These are phyloP conservation scores for Bolboschoenus planiculmis DNA, from an alignment of 176 grass and related monocot species.

Conservation along the genomic window DNA sequence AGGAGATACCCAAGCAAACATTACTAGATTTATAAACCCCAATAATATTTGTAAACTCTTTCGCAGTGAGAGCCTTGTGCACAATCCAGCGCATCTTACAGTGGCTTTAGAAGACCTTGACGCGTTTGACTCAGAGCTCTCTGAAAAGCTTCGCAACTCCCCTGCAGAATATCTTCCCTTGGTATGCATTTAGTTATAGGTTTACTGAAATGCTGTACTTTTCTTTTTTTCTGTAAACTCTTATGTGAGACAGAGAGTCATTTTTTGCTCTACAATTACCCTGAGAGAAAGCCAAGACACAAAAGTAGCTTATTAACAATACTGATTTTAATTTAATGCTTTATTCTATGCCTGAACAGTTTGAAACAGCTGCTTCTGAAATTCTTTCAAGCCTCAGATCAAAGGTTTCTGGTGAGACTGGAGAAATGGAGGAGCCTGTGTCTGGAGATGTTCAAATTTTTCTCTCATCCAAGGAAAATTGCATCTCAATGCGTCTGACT, in stretches of 20 bases:
- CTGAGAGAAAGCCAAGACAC: not conserved
- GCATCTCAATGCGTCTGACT: conserved; percentile 71
- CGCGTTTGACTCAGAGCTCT: conserved; percentile 82
- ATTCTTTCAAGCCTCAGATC: conserved; percentile 64
- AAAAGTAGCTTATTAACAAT: not conserved
- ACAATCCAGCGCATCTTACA: conserved; percentile 75
- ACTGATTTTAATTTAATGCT: not conserved
- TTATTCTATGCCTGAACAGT: conserved; percentile 26
- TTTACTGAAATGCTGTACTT: not conserved
- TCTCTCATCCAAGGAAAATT: conserved; percentile 80
- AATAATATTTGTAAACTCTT: not conserved
- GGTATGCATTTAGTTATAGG: conserved; percentile 23
- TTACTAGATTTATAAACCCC: not conserved
- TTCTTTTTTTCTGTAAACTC: not conserved
- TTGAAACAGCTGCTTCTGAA: conserved; percentile 68
- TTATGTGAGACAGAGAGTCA: not conserved
- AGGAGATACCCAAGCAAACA: not conserved
- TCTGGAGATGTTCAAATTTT: conserved; percentile 84
- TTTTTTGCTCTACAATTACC: too few species aligned
- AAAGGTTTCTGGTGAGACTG: conserved; percentile 78
- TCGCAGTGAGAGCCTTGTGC: conserved; percentile 77
- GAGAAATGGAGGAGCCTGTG: conserved; percentile 88
- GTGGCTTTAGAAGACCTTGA: conserved; percentile 92
- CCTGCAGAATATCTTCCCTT: conserved; percentile 78
- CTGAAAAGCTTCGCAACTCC: conserved; percentile 83